Evolutionary conservation across 768 basidiomycete genomes (phyloP).

Genomic region (Russula ochroleuca): DNA sequence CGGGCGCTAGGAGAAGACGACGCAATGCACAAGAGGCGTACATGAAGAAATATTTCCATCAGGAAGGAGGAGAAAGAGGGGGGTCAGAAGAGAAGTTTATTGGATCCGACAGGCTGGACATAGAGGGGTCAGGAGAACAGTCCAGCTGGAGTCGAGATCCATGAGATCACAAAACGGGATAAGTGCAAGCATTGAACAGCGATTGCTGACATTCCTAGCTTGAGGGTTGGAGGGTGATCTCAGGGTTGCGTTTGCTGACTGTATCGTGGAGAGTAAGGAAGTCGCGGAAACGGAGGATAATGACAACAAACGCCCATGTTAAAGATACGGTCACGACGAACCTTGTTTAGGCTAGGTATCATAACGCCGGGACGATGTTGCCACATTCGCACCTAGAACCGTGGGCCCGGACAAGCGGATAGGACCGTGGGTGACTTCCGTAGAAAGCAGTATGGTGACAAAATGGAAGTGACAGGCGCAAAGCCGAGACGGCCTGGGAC

Average conservation of each 20-base stretch:
- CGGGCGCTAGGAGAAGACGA: constrained; percentile 19
- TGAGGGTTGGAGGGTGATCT: constrained; percentile 21
- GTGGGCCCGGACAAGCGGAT: constrained; percentile 27
- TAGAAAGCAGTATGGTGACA: constrained; percentile 23
- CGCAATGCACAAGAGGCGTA: constrained; percentile 26
- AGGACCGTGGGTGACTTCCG: constrained; percentile 23
- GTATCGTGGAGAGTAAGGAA: constrained; percentile 23
- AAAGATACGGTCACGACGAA: constrained; percentile 25
- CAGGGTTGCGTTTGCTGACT: constrained; percentile 26
- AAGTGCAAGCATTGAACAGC: constrained; percentile 13
- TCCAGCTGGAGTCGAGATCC: constrained; percentile 19
- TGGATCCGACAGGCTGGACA: constrained; percentile 22
- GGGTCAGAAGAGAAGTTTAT: constrained; percentile 27
- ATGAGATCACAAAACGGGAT: constrained; percentile 21
- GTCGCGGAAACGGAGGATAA: constrained; percentile 23
- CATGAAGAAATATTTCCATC: constrained; percentile 28
- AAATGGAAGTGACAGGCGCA: constrained; percentile 17
- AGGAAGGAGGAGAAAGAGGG: constrained; percentile 27
- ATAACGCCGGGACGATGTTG: constrained; percentile 19
- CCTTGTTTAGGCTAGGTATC: constrained; percentile 24
- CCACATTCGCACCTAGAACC: constrained; percentile 23
- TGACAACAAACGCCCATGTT: constrained; percentile 21
- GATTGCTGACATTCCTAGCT: constrained; percentile 14
- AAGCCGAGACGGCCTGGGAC: constrained; percentile 25
- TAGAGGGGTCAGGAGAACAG: constrained; percentile 26